Evolutionary conservation across 345 rosid genomes (phyloP).

Genomic region (Boechera stricta): DNA sequence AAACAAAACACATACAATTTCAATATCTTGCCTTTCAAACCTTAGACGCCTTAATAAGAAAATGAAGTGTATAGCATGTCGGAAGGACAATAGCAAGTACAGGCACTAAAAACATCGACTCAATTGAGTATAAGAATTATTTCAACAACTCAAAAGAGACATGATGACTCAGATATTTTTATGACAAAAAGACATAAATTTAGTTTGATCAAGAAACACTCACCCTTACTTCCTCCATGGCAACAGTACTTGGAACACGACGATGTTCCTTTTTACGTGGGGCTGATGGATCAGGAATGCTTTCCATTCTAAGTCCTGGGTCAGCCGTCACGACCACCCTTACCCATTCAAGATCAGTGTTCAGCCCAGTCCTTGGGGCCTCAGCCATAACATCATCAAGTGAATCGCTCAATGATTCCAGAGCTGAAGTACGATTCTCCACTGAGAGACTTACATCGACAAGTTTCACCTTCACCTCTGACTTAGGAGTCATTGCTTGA

Average conservation of each 20-base stretch:
- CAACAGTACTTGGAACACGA: conserved; percentile 99
- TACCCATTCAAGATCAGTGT: conserved; percentile 85
- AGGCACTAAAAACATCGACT: conserved; percentile 1
- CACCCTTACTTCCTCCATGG: conserved; percentile 99
- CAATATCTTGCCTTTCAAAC: conserved; percentile 13
- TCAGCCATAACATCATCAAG: conserved; percentile 45
- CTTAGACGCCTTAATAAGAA: conserved; percentile 15
- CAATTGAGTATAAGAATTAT: conserved; percentile 24
- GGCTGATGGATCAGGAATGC: conserved; percentile 66
- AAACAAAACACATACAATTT: conserved; percentile 9
- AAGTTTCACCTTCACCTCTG: conserved; percentile 75
- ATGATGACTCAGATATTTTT: conserved; percentile 12
- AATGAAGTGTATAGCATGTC: conserved; percentile 11
- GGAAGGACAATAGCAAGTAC: conserved; percentile 11
- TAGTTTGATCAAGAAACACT: conserved; percentile 33
- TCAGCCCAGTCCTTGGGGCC: conserved; percentile 36
- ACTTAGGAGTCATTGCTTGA: conserved; percentile 92
- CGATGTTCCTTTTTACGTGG: conserved; percentile 92
- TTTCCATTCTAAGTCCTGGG: conserved; percentile 73
- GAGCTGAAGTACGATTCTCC: conserved; percentile 49
- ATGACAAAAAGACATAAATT: conserved; percentile 8
- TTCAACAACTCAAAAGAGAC: conserved; percentile 14
- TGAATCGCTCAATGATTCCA: conserved; percentile 39
- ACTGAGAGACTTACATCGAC: conserved; percentile 72
- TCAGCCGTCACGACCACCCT: conserved; percentile 90